Evolutionary conservation across 306 rosid genomes (phyloP), one percentile per base, ranked within the genome.

Genomic region (Prunus mongolica): DNA sequence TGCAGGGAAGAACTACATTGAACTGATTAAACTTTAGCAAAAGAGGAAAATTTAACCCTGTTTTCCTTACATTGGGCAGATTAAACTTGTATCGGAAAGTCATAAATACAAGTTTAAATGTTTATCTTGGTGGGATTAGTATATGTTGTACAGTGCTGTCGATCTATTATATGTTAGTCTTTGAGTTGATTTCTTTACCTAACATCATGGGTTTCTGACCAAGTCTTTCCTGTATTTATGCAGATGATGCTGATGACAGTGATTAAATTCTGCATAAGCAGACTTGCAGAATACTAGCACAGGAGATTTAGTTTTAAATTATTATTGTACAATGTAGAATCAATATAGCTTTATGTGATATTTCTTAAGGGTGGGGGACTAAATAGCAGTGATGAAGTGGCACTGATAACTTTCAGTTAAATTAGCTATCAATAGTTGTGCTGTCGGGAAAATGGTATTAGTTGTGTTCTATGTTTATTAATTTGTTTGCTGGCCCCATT

Each of bases 231-330:
- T 47, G 18, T 19, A 61, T 73, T 61, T 61, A 61, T 73, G 77
- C 77, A 73, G 77, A 62, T 73, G 69, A 61, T 25, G 69, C 69
- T 0, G 77, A 60, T 18, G 77, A 61, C 58, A 61, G 77, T 19
- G 69, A 73, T 27, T 73, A 62, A 61, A 19, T 46, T 60, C 12
- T 30, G 47, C 75, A 51, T 18, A 45, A 19, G 30, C 41, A 54
- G 19, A n/a, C 12, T 71, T 54, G 64, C 75, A 34, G 32, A 52
- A 71, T 52, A 20, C 45, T 27, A 69, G 73, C 60, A 4, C 32
- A 15, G 60, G 60, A 67, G 55, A 24, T 68, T 24, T 69, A 27
- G 25, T 49, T 14, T 72, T 56, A 13, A 22, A 61, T 24, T 27
- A 62, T 73, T 60, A 13, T 7, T 73, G 77, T 73, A 73, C 47